Conservation (phyloP, 257 asterid genomes). For the Rubia yunnanensis region DNA sequence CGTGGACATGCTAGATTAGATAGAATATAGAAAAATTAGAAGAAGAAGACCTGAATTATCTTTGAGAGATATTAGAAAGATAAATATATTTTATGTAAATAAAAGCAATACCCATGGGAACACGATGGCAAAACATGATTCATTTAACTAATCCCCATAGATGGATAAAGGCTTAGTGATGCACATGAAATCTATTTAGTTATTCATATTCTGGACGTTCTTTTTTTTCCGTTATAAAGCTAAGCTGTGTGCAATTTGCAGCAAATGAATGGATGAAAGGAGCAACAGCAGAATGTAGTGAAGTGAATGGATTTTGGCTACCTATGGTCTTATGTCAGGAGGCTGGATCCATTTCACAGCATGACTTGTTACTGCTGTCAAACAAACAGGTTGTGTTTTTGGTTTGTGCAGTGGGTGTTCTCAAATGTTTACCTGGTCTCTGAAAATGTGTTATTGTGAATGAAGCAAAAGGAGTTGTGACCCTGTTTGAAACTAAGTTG, state of each 20-base stretch:
- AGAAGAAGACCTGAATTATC: not conserved
- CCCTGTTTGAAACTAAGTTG: not conserved
- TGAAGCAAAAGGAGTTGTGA: not conserved
- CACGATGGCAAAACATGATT: not conserved
- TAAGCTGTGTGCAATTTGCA: conserved; percentile 19
- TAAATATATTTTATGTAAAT: no score
- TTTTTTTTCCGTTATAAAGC: not conserved
- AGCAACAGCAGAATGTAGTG: conserved; percentile 46
- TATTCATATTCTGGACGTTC: not conserved
- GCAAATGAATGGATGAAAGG: conserved; percentile 46
- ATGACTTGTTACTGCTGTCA: conserved; percentile 72
- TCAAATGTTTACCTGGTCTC: not conserved
- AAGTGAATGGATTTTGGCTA: conserved; percentile 62
- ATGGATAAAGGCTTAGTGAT: not conserved
- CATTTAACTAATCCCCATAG: not conserved
- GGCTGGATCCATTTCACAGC: conserved; percentile 38
- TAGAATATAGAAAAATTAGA: no score
- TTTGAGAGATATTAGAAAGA: not conserved
- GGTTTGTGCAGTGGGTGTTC: not conserved
- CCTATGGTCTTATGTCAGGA: conserved; percentile 43
- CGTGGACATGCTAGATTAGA: no score
- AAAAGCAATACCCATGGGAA: no score
- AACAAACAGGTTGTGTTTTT: conserved; percentile 41
- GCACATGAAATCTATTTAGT: not conserved
- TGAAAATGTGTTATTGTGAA: not conserved